Conservation (phyloP, 2,329 filamentous ascomycete genomes). For the Fusarium paranaense region DNA sequence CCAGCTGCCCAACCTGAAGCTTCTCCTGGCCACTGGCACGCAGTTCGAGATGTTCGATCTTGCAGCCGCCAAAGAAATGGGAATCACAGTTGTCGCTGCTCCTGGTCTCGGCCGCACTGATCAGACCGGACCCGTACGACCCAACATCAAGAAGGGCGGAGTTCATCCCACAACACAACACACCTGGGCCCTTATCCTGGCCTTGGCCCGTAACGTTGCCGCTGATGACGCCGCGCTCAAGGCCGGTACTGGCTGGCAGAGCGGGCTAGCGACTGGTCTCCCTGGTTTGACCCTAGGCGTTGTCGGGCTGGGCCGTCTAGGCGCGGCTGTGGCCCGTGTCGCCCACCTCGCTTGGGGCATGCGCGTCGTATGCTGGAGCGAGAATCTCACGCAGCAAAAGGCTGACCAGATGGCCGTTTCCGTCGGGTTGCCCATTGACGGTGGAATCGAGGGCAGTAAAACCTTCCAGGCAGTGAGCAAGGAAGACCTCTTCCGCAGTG, state of each 20-base stretch:
- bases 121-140: neutral
- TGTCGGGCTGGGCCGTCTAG: slow-evolving; percentile 72
- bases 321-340: slow-evolving; percentile 59
- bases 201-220: slow-evolving; percentile 68
- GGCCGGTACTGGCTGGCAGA: neutral
- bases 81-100: neutral
- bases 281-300: slow-evolving; percentile 70
- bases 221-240: slow-evolving; percentile 31
- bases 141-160: slow-evolving; percentile 40
- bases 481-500: neutral
- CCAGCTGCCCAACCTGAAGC: slow-evolving; percentile 70
- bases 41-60: slow-evolving; percentile 72
- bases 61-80: neutral
- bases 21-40: slow-evolving; percentile 71
- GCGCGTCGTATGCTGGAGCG: slow-evolving; percentile 73
- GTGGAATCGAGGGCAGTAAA: neutral
- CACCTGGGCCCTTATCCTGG: slow-evolving; percentile 66
- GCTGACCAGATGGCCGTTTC: slow-evolving; percentile 54
- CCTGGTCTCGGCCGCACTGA: neutral
- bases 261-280: slow-evolving; percentile 44
- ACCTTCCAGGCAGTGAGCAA: slow-evolving; percentile 5
- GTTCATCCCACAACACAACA: slow-evolving; percentile 66
- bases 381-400: slow-evolving; percentile 70
- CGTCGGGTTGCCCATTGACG: neutral
- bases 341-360: slow-evolving; percentile 72